phyloP scores from a whole-genome alignment of 768 basidiomycete species.

The Ephemerocybe angulata region DNA sequence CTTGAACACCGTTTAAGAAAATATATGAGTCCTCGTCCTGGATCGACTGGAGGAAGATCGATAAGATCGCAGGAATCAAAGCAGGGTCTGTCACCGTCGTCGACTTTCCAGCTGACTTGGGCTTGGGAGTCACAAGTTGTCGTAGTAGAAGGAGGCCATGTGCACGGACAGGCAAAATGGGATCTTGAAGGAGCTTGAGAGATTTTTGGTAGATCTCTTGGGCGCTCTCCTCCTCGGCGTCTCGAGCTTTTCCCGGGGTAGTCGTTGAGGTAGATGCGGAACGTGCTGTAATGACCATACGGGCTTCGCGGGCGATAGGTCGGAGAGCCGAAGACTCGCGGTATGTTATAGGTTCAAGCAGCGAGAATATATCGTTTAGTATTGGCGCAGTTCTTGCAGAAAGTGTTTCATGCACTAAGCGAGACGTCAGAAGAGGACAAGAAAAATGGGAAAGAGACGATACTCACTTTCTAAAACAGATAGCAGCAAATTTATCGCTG shows the following conservation, averaged over 20 bases:
- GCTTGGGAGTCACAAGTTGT: slow-evolving; percentile 56
- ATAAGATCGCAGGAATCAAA: slow-evolving; percentile 77
- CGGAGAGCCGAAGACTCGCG: slow-evolving; percentile 46
- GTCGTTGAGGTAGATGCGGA: slow-evolving; percentile 52
- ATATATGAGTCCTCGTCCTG: slow-evolving; percentile 96
- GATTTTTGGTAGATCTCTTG: slow-evolving; percentile 83
- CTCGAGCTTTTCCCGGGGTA: slow-evolving; percentile 14
- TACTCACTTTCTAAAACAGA: slow-evolving; percentile 79
- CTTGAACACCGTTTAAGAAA: slow-evolving; percentile 89
- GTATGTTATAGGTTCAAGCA: slow-evolving; percentile 56
- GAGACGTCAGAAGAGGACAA: neutral
- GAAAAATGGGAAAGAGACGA: neutral
- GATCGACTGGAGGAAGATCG: slow-evolving; percentile 79
- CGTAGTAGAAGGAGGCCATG: slow-evolving; percentile 85
- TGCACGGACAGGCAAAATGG: slow-evolving; percentile 88
- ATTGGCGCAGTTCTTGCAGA: slow-evolving; percentile 59
- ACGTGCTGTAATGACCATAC: slow-evolving; percentile 80
- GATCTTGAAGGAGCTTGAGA: slow-evolving; percentile 83
- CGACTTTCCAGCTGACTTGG: slow-evolving; percentile 18
- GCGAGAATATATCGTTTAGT: slow-evolving; percentile 65
- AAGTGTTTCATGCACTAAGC: slow-evolving; percentile 51
- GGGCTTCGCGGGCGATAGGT: slow-evolving; percentile 69
- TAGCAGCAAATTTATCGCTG: slow-evolving; percentile 76
- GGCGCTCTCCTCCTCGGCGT: slow-evolving; percentile 36
- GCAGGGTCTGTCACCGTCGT: slow-evolving; percentile 46